Base-by-base conservation (phyloP, 1,284 basidiomycete genomes). In the Ustilago tritici region DNA sequence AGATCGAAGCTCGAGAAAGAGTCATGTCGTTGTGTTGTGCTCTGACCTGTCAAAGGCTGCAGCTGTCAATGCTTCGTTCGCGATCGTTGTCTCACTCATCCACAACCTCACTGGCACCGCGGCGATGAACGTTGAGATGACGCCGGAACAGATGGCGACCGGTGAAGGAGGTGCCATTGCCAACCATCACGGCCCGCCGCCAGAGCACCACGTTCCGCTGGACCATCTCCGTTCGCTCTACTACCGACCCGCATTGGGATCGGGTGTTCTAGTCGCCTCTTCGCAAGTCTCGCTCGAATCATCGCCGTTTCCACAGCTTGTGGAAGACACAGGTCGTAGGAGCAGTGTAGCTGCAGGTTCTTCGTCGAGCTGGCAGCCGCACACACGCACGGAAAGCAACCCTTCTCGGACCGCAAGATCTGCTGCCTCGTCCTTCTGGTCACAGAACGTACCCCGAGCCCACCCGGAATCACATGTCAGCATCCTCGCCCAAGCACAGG, bases 141-240 rank as follows among this genome's bases (percentile, higher is more conserved):
- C 28, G 9, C 14, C 31, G 8, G 28, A 50, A 31, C 10, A 15
- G n/a, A 9, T 28, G 7, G 3, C 28, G 3, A 11, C 28, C 23
- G 15, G 28, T 9, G 53, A 67, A 9, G 61, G 32, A 35, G 63
- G 56, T 56, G 63, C 60, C 52, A 70, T 63, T 19, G 59, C 66
- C 55, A 70, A 74, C 19, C 47, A 36, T 4, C 62, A 70, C 41
- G 41, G 41, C 6, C 53, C 40, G n/a, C 41, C 64, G 23, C 64
- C 72, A 54, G 65, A 70, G 17, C 63, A 76, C 32, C 70, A 70
- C 43, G 66, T 77, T 4, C 75, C 75, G 2, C 23, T 77, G 32
- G 70, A 77, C 15, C 63, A 77, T 40, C 75, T 77, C 15, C 65
- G 75, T 8, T 65, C 69, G 46, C 66, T 77, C 41, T 77, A 77